These are phyloP conservation scores for Uncinocarpus reesii DNA, from an alignment of 2,329 filamentous ascomycete species.

Conservation along the genomic window DNA sequence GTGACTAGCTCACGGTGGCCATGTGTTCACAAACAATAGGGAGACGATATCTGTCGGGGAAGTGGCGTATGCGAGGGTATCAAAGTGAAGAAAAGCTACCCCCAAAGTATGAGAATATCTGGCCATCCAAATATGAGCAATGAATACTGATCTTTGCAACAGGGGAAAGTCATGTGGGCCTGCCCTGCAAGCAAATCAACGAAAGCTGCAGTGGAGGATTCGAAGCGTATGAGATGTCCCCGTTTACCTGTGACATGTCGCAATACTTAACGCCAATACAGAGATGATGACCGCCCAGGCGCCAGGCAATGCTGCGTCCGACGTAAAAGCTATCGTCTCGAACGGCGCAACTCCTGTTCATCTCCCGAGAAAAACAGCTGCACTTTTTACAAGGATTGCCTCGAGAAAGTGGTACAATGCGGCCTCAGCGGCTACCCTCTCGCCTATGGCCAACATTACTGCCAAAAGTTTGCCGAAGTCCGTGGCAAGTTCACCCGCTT, in stretches of 20 bases:
- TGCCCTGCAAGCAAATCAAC: background rate
- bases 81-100: background rate
- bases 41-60: background rate
- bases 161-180: no score
- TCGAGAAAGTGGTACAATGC: constrained; percentile 20
- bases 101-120: background rate
- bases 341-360: constrained; percentile 8
- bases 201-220: background rate
- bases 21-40: background rate
- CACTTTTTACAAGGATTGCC: constrained; percentile 22
- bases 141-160: no score
- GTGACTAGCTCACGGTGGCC: no score
- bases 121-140: no score
- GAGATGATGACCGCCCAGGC: background rate
- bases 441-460: constrained; percentile 24
- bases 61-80: background rate
- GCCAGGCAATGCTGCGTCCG: background rate
- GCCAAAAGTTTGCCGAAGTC: constrained; percentile 19
- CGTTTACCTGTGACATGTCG: background rate
- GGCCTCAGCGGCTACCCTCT: constrained; percentile 25
- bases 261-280: background rate
- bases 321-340: background rate
- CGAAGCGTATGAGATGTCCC: background rate
- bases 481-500: constrained; percentile 14
- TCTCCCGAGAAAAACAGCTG: constrained; percentile 21